A percentile compares a stretch with the other conserved stretches of the same genome.
These are phyloP conservation scores for Dinochytrium kinnereticum DNA, from an alignment of 371 early-diverging fungal species.

Conservation along the genomic window DNA sequence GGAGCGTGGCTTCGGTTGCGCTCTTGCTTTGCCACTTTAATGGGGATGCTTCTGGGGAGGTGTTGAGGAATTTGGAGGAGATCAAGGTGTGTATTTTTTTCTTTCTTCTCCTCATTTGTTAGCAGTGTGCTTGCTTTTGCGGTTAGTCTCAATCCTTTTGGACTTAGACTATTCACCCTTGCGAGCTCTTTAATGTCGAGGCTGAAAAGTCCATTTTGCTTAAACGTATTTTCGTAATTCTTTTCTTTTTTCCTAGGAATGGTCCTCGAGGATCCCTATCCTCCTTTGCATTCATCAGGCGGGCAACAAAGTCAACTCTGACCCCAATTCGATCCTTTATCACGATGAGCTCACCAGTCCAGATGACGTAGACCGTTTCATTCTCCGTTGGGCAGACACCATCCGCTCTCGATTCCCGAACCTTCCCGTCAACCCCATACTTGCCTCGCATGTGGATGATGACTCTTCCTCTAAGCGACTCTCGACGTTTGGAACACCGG, in stretches of 20 bases:
- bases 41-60: slow-evolving; percentile 35
- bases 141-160: no score
- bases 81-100: slow-evolving; percentile 21
- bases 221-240: not conserved
- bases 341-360: slow-evolving; percentile 26
- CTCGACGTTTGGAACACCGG: not conserved
- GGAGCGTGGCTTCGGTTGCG: slow-evolving; percentile 33
- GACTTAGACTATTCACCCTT: no score
- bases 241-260: slow-evolving; percentile 26
- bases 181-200: no score
- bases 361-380: slow-evolving; percentile 32
- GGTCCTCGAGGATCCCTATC: slow-evolving; percentile 35
- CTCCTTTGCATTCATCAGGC: slow-evolving; percentile 38
- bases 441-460: not conserved
- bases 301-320: slow-evolving; percentile 35
- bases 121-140: not conserved
- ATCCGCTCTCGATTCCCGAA: slow-evolving; percentile 30
- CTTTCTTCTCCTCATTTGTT: not conserved
- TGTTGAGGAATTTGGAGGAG: slow-evolving; percentile 32
- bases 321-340: slow-evolving; percentile 27
- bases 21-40: slow-evolving; percentile 36
- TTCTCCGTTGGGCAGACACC: slow-evolving; percentile 33
- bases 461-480: not conserved
- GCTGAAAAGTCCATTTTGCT: no score
- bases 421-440: slow-evolving; percentile 15